Percentiles rank a stretch among this genome's conserved stretches.
phyloP scores from a whole-genome alignment of 768 basidiomycete genomes.

The Suillus variegatus region DNA sequence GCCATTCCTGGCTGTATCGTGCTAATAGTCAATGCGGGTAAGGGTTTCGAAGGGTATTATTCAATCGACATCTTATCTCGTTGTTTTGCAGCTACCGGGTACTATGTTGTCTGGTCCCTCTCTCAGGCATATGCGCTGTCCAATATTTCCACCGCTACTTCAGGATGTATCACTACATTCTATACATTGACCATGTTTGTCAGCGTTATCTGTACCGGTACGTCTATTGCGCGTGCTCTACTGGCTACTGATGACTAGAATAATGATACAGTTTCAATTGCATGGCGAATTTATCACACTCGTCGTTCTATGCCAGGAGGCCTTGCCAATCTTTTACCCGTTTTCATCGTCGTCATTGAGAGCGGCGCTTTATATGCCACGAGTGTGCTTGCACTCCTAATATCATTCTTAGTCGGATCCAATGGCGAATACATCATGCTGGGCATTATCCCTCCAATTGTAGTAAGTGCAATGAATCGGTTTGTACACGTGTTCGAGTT shows the following conservation, averaged over 20 bases:
- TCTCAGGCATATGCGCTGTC: not conserved
- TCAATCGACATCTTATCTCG: not conserved
- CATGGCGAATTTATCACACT: constrained; percentile 8
- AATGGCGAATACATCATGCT: constrained; percentile 7
- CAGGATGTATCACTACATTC: not conserved
- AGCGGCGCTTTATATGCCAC: constrained; percentile 9
- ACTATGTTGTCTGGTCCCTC: constrained; percentile 4
- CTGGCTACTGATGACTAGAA: not conserved
- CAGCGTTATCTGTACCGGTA: not conserved
- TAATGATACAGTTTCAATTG: not conserved
- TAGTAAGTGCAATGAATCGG: not conserved
- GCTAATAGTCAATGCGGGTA: not conserved
- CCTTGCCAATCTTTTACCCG: constrained; percentile 5
- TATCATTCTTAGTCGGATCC: constrained; percentile 1
- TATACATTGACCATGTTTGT: not conserved
- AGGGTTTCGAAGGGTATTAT: not conserved
- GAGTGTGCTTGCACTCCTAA: constrained; percentile 6
- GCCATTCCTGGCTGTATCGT: not conserved
- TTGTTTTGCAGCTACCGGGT: not conserved
- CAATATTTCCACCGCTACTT: not conserved
- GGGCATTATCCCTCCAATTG: not conserved
- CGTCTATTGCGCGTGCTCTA: not conserved
- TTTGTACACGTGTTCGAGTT: not conserved
- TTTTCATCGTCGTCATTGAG: constrained; percentile 11
- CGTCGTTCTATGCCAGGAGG: constrained; percentile 5